A percentile compares a stretch with the other conserved stretches of the same genome.
Evolutionary conservation across 2,329 filamentous ascomycete genomes (phyloP).

Genomic region (Penicillium sclerotiorum): DNA sequence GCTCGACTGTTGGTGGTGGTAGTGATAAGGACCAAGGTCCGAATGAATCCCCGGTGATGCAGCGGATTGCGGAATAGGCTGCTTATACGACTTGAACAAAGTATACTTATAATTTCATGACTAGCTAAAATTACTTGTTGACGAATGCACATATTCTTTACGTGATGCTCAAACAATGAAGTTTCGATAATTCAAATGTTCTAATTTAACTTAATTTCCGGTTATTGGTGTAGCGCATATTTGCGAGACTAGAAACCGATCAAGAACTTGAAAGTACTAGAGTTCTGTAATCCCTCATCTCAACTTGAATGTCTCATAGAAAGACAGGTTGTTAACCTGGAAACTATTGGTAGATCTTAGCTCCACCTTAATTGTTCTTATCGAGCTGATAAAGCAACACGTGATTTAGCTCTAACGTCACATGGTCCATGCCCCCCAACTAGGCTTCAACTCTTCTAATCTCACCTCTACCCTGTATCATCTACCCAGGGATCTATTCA

Average conservation of each 20-base stretch:
- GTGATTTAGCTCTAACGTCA: slow-evolving; percentile 19
- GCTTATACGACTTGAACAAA: neutral
- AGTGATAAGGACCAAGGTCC: slow-evolving; percentile 3
- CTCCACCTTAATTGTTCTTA: too few species aligned
- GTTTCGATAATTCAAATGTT: neutral
- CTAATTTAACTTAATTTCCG: neutral
- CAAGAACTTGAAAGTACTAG: too few species aligned
- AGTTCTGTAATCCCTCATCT: too few species aligned
- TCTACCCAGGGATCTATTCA: neutral
- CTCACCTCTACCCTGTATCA: neutral
- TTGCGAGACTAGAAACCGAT: too few species aligned
- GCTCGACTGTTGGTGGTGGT: slow-evolving; percentile 1
- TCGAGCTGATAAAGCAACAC: slow-evolving; percentile 13
- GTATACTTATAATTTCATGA: slow-evolving; percentile 1
- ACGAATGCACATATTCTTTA: slow-evolving; percentile 10
- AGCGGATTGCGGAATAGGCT: slow-evolving; percentile 10
- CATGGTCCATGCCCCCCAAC: slow-evolving; percentile 15
- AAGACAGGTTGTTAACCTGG: too few species aligned
- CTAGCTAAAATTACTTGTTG: slow-evolving; percentile 4
- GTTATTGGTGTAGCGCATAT: too few species aligned
- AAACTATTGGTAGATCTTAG: too few species aligned
- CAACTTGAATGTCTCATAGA: too few species aligned
- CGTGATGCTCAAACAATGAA: neutral
- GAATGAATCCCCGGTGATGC: slow-evolving; percentile 6
- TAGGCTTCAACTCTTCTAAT: slow-evolving; percentile 7